Evolutionary conservation across 805 yeast genomes (phyloP), one percentile per base, ranked within the genome.

Genomic region (Clavispora phyllophila): DNA sequence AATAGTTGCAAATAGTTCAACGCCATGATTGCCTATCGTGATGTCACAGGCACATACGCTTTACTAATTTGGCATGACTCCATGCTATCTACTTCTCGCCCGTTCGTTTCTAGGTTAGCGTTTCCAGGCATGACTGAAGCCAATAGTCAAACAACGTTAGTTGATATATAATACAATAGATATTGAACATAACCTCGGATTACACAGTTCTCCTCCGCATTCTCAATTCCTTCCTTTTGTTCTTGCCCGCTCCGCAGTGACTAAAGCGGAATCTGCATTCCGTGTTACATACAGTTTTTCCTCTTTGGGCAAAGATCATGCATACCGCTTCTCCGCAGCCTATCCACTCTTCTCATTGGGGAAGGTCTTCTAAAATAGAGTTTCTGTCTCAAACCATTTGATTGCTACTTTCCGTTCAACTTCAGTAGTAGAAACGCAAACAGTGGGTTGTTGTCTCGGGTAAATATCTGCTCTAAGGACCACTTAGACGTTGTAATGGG

Each of bases 261-360:
- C 19, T 42, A 49, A 47, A 45, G 46, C n/a, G 51, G 47, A 40
- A 45, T 23, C 26, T 22, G 18, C 31, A 24, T 2, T 26, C 23
- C 31, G 10, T 1, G 10, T 17, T 32, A 41, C 32, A 37, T 14
- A 34, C 34, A 36, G 37, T 41, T 29, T 29, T 41, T 28, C 45
- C 43, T 27, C 12, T 41, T 37, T 18, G 36, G 47, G 42, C 29
- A 33, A n/a, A 22, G 25, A 29, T 29, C 33, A 29, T 29, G 33
- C 33, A 29, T 29, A 29, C 20, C 33, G 33, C 20, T 29, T 29
- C 33, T 29, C 33, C 33, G 33, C 33, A 29, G 6, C 4, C 33
- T 3, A 17, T 29, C 33, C 17, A 13, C n/a, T 4, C 19, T 20
- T 15, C 33, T 29, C 20, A 15, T 29, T 29, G 12, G 13, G 33